Evolutionary conservation across 495 filamentous ascomycete species (phyloP).

Genomic region (Neurospora sp.): DNA sequence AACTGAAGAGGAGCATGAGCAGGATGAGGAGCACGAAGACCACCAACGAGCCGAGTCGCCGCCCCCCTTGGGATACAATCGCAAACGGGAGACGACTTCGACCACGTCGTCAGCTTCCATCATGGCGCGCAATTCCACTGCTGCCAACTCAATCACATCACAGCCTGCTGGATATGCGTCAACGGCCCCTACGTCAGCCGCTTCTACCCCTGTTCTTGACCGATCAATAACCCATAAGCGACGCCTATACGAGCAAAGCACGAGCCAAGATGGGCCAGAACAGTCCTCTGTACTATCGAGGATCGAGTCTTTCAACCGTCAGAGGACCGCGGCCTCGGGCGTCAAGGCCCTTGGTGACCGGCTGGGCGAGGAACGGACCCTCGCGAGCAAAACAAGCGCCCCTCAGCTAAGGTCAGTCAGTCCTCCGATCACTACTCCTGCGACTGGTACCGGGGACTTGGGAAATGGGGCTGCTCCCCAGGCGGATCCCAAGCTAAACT

Average conservation of each 20-base stretch:
- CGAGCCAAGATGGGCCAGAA: constrained; percentile 70
- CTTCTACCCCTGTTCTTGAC: constrained; percentile 28
- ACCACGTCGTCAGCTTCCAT: constrained; percentile 71
- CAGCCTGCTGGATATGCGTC: constrained; percentile 44
- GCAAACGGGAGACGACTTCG: constrained; percentile 74
- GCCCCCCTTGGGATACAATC: constrained; percentile 51
- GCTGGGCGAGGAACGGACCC: constrained; percentile 21
- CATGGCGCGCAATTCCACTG: constrained; percentile 68
- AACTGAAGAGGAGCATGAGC: constrained; percentile 18
- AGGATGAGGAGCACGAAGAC: constrained; percentile 29
- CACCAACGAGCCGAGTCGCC: constrained; percentile 48
- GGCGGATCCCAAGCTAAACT: constrained; percentile 31
- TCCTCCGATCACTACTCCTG: constrained; percentile 24
- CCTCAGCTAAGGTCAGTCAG: constrained; percentile 36
- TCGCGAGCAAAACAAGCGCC: constrained; percentile 37
- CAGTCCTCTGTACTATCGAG: constrained; percentile 66
- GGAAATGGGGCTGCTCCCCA: constrained; percentile 21
- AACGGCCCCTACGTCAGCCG: constrained; percentile 21
- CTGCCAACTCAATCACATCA: constrained; percentile 86
- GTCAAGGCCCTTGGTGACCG: constrained; percentile 22
- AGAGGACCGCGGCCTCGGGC: constrained; percentile 26
- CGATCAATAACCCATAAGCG: constrained; percentile 54
- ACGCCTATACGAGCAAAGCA: constrained; percentile 75
- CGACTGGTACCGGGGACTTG: constrained; percentile 17
- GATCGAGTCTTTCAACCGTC: constrained; percentile 60